Evolutionary conservation across 345 rosid species (phyloP).

Genomic region (Rhodamnia argentea): DNA sequence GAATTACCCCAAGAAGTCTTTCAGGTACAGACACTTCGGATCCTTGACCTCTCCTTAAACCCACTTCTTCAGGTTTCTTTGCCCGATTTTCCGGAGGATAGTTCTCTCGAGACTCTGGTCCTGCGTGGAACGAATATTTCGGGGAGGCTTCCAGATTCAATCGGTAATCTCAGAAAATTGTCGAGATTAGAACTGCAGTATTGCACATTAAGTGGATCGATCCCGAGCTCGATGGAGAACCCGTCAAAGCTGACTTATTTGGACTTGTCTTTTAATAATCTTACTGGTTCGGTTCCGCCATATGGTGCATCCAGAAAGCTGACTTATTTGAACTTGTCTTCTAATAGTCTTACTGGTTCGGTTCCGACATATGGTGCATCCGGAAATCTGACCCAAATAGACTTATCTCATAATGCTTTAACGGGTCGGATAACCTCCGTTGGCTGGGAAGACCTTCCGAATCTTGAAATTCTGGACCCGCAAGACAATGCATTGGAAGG

Average conservation of each 20-base stretch:
- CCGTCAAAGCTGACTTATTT: background rate
- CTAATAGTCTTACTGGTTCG: slow-evolving; percentile 15
- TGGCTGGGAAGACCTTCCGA: slow-evolving; percentile 8
- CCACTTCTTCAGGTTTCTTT: slow-evolving; percentile 11
- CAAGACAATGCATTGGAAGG: slow-evolving; percentile 14
- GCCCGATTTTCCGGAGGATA: background rate
- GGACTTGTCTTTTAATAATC: slow-evolving; percentile 19
- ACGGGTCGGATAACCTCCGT: slow-evolving; percentile 9
- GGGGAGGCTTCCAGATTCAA: too few relatives aligned
- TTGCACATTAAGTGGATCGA: too few relatives aligned
- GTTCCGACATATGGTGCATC: background rate
- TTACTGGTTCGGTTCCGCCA: slow-evolving; percentile 6
- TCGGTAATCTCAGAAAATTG: too few relatives aligned
- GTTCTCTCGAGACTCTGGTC: slow-evolving; percentile 21
- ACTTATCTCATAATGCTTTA: slow-evolving; percentile 7
- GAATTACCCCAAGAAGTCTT: slow-evolving; percentile 16
- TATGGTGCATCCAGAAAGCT: slow-evolving; percentile 11
- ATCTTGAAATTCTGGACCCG: slow-evolving; percentile 12
- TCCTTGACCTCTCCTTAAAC: slow-evolving; percentile 15
- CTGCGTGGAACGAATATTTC: background rate
- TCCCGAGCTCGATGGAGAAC: too few relatives aligned
- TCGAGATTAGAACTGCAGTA: too few relatives aligned
- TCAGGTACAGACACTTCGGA: slow-evolving; percentile 7
- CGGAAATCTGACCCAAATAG: slow-evolving; percentile 1
- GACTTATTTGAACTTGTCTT: slow-evolving; percentile 16